Evolutionary conservation across 2,329 filamentous ascomycete species (phyloP).

Genomic region (Penicillium sp.): DNA sequence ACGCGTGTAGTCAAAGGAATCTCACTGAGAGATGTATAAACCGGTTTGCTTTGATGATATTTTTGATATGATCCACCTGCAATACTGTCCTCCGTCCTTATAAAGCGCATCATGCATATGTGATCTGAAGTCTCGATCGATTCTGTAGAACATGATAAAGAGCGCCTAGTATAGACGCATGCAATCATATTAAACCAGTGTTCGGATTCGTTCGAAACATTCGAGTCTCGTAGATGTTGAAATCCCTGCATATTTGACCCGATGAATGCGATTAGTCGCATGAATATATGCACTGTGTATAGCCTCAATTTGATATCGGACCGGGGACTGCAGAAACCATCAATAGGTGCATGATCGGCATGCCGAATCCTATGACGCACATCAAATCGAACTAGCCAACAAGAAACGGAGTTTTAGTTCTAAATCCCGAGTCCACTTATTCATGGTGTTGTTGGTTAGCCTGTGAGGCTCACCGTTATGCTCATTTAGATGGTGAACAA

Average conservation of each 20-base stretch:
- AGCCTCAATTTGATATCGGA: neutral
- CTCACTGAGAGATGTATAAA: neutral
- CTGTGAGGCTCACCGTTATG: neutral
- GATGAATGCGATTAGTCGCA: neutral
- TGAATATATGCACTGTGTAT: neutral
- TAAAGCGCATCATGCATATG: neutral
- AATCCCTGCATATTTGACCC: neutral
- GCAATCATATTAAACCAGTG: neutral
- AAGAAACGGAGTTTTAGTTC: neutral
- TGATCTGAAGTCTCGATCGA: neutral
- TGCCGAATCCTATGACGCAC: constrained; percentile 9
- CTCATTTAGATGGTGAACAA: constrained; percentile 5
- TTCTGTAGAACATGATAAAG: neutral
- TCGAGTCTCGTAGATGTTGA: neutral
- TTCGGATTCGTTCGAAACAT: neutral
- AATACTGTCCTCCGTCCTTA: neutral
- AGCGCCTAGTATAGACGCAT: neutral
- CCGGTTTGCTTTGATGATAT: neutral
- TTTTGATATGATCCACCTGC: neutral
- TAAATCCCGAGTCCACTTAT: neutral
- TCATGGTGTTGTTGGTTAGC: neutral
- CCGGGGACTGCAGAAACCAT: neutral
- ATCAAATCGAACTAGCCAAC: constrained; percentile 1
- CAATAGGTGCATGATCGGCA: constrained; percentile 10
- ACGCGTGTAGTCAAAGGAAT: neutral